phyloP scores from a whole-genome alignment of 2,329 filamentous ascomycete genomes.

The Pseudocercospora crystallina region DNA sequence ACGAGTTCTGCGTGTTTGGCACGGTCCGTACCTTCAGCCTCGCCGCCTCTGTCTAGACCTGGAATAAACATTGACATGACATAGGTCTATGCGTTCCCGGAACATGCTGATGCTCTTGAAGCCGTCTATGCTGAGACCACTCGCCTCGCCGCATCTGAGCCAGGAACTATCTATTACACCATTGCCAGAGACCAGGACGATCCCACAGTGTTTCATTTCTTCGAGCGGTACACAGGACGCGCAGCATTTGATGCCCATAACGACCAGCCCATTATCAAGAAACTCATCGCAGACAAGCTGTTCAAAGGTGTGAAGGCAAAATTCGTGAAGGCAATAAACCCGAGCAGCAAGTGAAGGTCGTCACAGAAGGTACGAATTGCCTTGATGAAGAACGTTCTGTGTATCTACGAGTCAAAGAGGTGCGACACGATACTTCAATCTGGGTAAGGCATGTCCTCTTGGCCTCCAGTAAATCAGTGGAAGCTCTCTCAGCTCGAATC shows the following conservation, averaged over 20 bases:
- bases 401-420: no score
- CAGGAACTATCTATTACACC: slow-evolving; percentile 35
- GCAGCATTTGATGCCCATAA: slow-evolving; percentile 36
- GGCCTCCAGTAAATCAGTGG: no score
- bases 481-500: no score
- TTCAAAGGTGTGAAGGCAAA: slow-evolving; percentile 15
- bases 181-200: slow-evolving; percentile 32
- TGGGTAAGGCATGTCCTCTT: no score
- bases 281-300: slow-evolving; percentile 25
- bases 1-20: slow-evolving; percentile 16
- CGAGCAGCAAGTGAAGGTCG: background rate
- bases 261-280: slow-evolving; percentile 30
- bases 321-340: slow-evolving; percentile 11
- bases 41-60: background rate
- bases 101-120: slow-evolving; percentile 36
- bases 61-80: background rate
- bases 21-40: slow-evolving; percentile 1
- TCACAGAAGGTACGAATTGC: no score
- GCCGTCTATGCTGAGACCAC: slow-evolving; percentile 35
- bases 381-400: no score
- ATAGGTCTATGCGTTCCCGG: slow-evolving; percentile 32
- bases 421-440: no score
- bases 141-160: slow-evolving; percentile 27
- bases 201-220: slow-evolving; percentile 37
- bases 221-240: slow-evolving; percentile 34